These are phyloP conservation scores for Coniferiporia sulphurascens DNA, from an alignment of 1,284 basidiomycete species.

Conservation along the genomic window DNA sequence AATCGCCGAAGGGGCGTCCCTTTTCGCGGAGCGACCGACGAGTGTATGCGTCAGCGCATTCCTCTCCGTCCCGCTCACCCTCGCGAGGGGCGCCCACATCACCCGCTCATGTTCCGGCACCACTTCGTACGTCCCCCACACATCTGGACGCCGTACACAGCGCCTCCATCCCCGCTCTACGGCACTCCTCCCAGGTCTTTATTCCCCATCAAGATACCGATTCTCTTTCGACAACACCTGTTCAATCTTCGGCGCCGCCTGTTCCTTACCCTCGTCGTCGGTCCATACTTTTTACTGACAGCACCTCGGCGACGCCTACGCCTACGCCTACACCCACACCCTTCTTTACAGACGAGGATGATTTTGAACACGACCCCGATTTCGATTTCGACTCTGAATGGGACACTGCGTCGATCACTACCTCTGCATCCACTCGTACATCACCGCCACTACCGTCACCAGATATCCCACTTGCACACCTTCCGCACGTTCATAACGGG, in stretches of 20 bases:
- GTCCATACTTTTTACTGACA: slow-evolving; percentile 16
- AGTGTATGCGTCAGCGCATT: slow-evolving; percentile 27
- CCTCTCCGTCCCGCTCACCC: slow-evolving; percentile 48
- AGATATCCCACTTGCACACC: background rate
- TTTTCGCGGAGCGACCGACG: slow-evolving; percentile 19
- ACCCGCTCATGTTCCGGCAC: slow-evolving; percentile 25
- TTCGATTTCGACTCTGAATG: slow-evolving; percentile 32
- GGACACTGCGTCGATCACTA: slow-evolving; percentile 14
- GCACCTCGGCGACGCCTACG: slow-evolving; percentile 20
- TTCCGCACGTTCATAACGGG: background rate
- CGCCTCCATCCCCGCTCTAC: background rate
- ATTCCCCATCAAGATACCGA: background rate
- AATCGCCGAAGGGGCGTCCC: background rate
- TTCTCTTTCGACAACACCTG: background rate
- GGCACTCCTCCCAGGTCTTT: background rate
- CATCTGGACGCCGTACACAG: background rate
- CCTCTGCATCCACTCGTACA: slow-evolving; percentile 13
- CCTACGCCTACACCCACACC: slow-evolving; percentile 22
- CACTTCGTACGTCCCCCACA: slow-evolving; percentile 7
- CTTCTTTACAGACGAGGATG: slow-evolving; percentile 53
- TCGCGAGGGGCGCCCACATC: slow-evolving; percentile 36
- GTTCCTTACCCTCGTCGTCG: slow-evolving; percentile 8
- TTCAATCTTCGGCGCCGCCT: background rate
- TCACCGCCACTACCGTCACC: slow-evolving; percentile 9
- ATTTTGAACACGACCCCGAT: slow-evolving; percentile 19